phyloP scores from a whole-genome alignment of 2,329 filamentous ascomycete genomes.

The Rutstroemia sp. region DNA sequence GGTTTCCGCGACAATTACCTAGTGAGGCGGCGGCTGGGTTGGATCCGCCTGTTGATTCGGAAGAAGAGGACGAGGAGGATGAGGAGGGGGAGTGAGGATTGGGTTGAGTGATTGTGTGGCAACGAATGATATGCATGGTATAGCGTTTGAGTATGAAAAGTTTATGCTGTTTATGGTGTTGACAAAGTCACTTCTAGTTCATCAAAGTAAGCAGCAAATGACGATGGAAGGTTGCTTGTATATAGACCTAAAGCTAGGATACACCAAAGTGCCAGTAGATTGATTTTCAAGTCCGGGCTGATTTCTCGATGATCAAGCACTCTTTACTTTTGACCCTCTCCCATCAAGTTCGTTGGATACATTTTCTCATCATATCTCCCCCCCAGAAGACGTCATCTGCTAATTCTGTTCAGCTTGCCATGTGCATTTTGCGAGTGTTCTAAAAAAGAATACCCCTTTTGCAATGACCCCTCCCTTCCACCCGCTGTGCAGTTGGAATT shows the following conservation, averaged over 20 bases:
- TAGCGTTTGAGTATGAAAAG: neutral
- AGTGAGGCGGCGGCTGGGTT: slow-evolving; percentile 24
- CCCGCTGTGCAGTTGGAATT: slow-evolving; percentile 25
- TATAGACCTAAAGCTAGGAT: slow-evolving; percentile 24
- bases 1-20: slow-evolving; percentile 35
- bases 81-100: neutral
- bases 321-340: slow-evolving; percentile 4
- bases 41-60: slow-evolving; percentile 14
- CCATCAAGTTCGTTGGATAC: slow-evolving; percentile 14
- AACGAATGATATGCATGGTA: too few relatives aligned
- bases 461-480: slow-evolving; percentile 28
- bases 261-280: slow-evolving; percentile 21
- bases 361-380: slow-evolving; percentile 4
- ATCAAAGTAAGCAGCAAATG: neutral
- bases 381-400: slow-evolving; percentile 17
- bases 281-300: slow-evolving; percentile 7
- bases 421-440: slow-evolving; percentile 12
- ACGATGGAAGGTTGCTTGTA: slow-evolving; percentile 9
- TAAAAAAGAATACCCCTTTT: slow-evolving; percentile 19
- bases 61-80: slow-evolving; percentile 16
- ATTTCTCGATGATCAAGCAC: neutral
- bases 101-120: neutral
- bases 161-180: too few relatives aligned
- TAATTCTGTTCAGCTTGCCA: slow-evolving; percentile 25
- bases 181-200: too few relatives aligned